Base-by-base conservation (phyloP, 768 basidiomycete genomes). In the Piloderma croceum region DNA sequence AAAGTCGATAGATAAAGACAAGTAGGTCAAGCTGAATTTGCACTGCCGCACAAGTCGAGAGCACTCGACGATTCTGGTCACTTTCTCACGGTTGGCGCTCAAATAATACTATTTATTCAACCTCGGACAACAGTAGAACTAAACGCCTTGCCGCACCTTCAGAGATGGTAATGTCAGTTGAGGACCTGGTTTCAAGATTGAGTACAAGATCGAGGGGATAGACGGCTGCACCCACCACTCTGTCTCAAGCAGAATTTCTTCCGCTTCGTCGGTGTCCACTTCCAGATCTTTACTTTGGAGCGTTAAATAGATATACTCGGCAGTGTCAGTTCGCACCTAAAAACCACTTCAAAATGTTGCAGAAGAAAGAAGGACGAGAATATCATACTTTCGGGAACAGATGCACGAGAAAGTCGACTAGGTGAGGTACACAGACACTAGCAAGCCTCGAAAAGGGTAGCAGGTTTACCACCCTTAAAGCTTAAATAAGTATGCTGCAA, bases 271-370 rank as follows among this genome's bases (percentile, higher is more conserved):
- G 7, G 77, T 78, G 12, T 86, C 83, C 41, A 68, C 60, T 0
- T 71, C 79, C 7, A 84, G 53, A 48, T 88, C 87, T 34, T 70
- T 70, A 49, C 77, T 77, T 56, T 90, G 86, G 24, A 93, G 59
- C 12, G 77, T 70, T 20, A 89, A 65, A 54, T 91, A 96, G 6
- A 96, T 59, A 46, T 83, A 77, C 58, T 94, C 92, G 3, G 90
- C 87, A 2, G 87, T 80, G 44, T 81, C 78, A 7, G 80, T 71
- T 41, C 92, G 81, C 41, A 92, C 69, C 90, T 94, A 48, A 21
- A 7, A 24, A 25, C 25, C 25, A 42, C 39, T 24, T 44, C 21
- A 27, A n/a, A n/a, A n/a, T n/a, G n/a, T n/a, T n/a, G n/a, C n/a
- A n/a, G n/a, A n/a, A n/a, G n/a, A n/a, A n/a, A n/a, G n/a, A n/a